These are phyloP conservation scores for Fusarium vanettenii DNA, from an alignment of 2,329 filamentous ascomycete genomes.

Conservation along the genomic window DNA sequence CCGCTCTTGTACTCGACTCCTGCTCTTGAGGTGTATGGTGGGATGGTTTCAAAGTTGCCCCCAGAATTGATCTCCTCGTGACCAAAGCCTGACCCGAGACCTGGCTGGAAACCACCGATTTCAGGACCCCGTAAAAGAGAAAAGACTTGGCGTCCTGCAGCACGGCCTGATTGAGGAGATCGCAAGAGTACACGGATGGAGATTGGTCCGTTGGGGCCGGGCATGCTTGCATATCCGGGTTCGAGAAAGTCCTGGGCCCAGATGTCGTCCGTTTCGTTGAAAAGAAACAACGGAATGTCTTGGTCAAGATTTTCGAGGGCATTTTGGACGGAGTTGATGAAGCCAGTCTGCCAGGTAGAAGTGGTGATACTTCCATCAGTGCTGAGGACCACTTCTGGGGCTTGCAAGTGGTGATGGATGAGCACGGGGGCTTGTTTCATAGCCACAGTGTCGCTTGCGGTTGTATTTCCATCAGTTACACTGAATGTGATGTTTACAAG, in stretches of 20 bases:
- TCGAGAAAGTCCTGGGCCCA: conserved; percentile 56
- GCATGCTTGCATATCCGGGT: conserved; percentile 53
- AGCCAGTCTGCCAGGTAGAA: conserved; percentile 18
- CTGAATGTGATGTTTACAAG: conserved; percentile 43
- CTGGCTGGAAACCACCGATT: conserved; percentile 47
- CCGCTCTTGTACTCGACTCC: conserved; percentile 38
- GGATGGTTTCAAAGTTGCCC: conserved; percentile 54
- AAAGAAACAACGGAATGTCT: conserved; percentile 28
- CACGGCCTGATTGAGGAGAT: conserved; percentile 43
- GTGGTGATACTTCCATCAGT: conserved; percentile 7
- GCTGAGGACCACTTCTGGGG: conserved; percentile 42
- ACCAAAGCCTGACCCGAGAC: not conserved
- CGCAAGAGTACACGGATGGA: conserved; percentile 49
- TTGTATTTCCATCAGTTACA: conserved; percentile 37
- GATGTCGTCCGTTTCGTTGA: conserved; percentile 44
- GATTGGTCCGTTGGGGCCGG: conserved; percentile 48
- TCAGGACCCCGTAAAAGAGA: conserved; percentile 44
- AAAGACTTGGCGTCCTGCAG: conserved; percentile 48
- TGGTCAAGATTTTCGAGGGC: conserved; percentile 25
- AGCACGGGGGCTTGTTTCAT: conserved; percentile 53
- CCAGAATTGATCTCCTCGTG: conserved; percentile 34
- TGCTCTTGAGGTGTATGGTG: conserved; percentile 43
- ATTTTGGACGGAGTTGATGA: conserved; percentile 33
- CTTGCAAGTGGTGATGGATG: conserved; percentile 52
- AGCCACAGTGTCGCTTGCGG: conserved; percentile 42